Evolutionary conservation across 345 rosid genomes (phyloP).

Genomic region (Eucalyptus pumila): DNA sequence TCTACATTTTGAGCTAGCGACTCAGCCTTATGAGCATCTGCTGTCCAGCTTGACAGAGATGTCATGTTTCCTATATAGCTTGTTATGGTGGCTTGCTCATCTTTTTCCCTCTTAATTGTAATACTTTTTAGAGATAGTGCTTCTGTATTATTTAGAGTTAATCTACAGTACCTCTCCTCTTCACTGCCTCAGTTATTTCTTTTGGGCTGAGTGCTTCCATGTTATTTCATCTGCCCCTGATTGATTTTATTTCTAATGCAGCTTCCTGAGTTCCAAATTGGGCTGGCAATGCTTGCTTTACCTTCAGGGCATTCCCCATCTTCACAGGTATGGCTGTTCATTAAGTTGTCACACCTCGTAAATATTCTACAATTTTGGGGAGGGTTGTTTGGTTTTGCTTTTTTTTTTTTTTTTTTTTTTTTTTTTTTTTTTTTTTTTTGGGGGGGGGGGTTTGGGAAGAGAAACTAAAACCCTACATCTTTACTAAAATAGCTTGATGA

Average conservation of each 20-base stretch:
- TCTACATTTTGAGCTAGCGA: not conserved
- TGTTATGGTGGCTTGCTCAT: not conserved
- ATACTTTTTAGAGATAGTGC: not conserved
- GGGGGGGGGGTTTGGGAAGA: fast-evolving
- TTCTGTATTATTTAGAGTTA: not conserved
- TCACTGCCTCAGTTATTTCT: not conserved
- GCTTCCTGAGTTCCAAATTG: slow-evolving; percentile 91
- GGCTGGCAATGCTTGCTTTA: slow-evolving; percentile 77
- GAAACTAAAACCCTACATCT: not conserved
- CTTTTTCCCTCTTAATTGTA: not conserved
- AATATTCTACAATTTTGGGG: not conserved
- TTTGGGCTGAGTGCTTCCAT: not conserved
- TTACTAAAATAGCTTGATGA: not conserved
- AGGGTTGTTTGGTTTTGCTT: no score
- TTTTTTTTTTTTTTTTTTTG: no score
- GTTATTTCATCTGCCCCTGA: not conserved
- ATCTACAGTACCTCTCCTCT: not conserved
- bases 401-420: no score
- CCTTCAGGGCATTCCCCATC: slow-evolving; percentile 58
- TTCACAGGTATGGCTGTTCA: slow-evolving; percentile 48
- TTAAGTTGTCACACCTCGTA: not conserved
- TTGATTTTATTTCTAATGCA: slow-evolving; percentile 7
- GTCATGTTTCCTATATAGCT: not conserved
- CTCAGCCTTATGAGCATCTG: not conserved
- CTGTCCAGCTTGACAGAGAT: not conserved